Evolutionary conservation across 2,329 filamentous ascomycete genomes (phyloP), one percentile per base, ranked within the genome.

Genomic region (Hymenoscyphus occultus): DNA sequence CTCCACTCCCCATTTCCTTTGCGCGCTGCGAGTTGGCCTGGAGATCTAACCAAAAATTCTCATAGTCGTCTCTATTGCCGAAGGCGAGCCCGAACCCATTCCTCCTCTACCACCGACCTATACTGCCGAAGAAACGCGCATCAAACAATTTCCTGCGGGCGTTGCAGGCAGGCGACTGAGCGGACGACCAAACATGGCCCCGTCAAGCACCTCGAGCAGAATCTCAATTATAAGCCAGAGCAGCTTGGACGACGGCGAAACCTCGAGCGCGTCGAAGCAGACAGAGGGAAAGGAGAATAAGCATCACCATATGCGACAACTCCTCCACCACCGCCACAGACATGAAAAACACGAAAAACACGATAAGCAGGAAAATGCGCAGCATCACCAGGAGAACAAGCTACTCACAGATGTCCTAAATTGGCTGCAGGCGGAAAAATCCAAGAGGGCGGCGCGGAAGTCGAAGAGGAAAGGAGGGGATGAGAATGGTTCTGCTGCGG

Each of bases 341-440:
- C 76, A 54, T 65, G 59, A 63, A 28, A 35, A 35, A 10, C 42
- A 61, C 40, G 57, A 68, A 63, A 59, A 54, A 39, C 69, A 73
- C 48, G 67, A 69, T 31, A 62, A 32, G 65, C 69, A 73, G 14
- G 74, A 76, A 64, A 70, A 74, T 61, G 75, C 76, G 31, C 72
- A 73, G 54, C 45, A 12, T 51, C 45, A 51, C 45, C n/a, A n/a
- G n/a, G 45, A 51, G 10, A 71, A 87, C 70, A 84, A 82, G 68
- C 77, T 96, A 7, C 78, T 95, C 35, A 83, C 87, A 22, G 91
- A 96, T 74, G 87, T 97, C 14, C 83, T 86, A 32, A 87, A 91
- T 69, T 98, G 94, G 94, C 80, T 97, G 48, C 87, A 93, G 71
- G 85, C 89, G 60, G 93, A 97, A 78, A 90, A 89, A 74, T 78